phyloP scores from a whole-genome alignment of 2,329 filamentous ascomycete species.

The Pseudocercospora macadamiae region DNA sequence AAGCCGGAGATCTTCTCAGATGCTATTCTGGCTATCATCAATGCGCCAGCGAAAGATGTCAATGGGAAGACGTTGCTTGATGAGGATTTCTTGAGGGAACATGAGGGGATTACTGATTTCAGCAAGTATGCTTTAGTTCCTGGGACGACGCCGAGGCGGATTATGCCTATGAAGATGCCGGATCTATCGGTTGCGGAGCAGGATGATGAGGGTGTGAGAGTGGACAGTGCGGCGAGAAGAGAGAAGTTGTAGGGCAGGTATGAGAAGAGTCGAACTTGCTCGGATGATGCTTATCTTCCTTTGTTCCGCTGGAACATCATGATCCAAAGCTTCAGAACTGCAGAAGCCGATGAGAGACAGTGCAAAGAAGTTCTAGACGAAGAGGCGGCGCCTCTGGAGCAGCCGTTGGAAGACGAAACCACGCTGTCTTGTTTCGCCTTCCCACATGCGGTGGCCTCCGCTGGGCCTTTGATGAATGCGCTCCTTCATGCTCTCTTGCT shows the following conservation, averaged over 20 bases:
- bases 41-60: slow-evolving; percentile 60
- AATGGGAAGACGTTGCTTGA: slow-evolving; percentile 76
- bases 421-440: background rate
- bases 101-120: slow-evolving; percentile 70
- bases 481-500: too few relatives aligned
- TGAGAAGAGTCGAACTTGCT: too few relatives aligned
- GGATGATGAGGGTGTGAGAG: slow-evolving; percentile 73
- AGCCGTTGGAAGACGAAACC: background rate
- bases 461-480: too few relatives aligned
- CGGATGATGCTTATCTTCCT: too few relatives aligned
- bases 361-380: background rate
- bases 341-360: too few relatives aligned
- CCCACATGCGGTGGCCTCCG: too few relatives aligned
- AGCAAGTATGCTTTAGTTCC: slow-evolving; percentile 70
- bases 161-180: slow-evolving; percentile 75
- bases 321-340: too few relatives aligned
- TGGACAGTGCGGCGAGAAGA: slow-evolving; percentile 61
- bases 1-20: slow-evolving; percentile 72
- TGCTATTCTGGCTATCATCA: slow-evolving; percentile 73
- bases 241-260: background rate
- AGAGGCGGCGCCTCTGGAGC: background rate
- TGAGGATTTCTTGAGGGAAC: slow-evolving; percentile 74
- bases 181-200: slow-evolving; percentile 75
- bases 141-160: slow-evolving; percentile 67
- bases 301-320: too few relatives aligned